These are phyloP conservation scores for Microbotryomycetes sp. DNA, from an alignment of 1,284 basidiomycete species.

Conservation along the genomic window DNA sequence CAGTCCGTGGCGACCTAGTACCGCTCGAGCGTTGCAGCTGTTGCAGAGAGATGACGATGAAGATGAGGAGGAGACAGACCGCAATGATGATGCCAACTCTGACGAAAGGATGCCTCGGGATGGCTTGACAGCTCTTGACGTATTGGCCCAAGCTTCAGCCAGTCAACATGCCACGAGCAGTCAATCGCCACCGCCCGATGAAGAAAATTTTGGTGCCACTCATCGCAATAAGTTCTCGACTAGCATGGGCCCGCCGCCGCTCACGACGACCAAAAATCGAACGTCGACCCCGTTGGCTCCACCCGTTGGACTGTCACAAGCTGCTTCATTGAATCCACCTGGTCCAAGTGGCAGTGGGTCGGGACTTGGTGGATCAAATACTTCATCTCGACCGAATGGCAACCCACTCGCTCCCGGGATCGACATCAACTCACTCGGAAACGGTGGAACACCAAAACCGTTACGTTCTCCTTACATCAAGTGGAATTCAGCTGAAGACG, in stretches of 20 bases:
- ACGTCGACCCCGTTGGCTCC: too few species aligned
- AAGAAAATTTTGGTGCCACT: neutral
- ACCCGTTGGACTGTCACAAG: neutral
- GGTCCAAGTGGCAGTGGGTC: too few species aligned
- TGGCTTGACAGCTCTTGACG: slow-evolving; percentile 27
- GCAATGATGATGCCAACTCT: neutral
- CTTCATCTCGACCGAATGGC: neutral
- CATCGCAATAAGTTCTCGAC: too few species aligned
- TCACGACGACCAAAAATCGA: too few species aligned
- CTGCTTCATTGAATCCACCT: neutral
- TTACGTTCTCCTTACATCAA: slow-evolving; percentile 29
- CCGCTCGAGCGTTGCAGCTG: neutral
- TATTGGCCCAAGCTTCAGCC: slow-evolving; percentile 29
- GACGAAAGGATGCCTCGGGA: neutral
- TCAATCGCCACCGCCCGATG: neutral
- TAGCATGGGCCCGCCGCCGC: too few species aligned
- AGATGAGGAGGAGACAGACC: neutral
- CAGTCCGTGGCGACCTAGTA: neutral
- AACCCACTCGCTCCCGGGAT: neutral
- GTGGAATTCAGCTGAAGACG: slow-evolving; percentile 34
- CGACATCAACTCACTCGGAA: slow-evolving; percentile 7
- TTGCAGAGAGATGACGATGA: neutral
- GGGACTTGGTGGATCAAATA: neutral
- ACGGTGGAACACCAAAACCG: slow-evolving; percentile 16
- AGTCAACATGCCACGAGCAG: neutral